Conservation (phyloP, 208 protist species). For the Acanthamoeba quina region DNA sequence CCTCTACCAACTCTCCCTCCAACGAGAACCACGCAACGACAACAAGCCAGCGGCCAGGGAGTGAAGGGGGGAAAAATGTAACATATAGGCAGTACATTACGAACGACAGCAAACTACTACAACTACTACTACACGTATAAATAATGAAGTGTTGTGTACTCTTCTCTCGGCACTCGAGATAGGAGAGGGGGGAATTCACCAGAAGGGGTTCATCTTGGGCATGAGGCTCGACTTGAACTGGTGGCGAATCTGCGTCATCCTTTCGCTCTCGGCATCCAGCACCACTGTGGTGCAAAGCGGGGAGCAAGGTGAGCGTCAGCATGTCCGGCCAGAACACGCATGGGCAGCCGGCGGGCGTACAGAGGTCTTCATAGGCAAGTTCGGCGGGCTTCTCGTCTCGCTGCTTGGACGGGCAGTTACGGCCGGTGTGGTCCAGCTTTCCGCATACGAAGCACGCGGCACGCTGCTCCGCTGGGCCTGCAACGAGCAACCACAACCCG, state of each 20-base stretch:
- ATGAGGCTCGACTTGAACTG: slow-evolving; percentile 15
- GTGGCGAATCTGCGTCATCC: neutral
- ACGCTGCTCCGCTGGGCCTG: slow-evolving; percentile 18
- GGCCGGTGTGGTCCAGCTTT: slow-evolving; percentile 19
- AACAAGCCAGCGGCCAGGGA: too few relatives aligned
- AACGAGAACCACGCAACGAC: neutral
- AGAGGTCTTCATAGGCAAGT: neutral
- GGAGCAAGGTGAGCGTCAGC: neutral
- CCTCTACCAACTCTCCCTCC: slow-evolving; percentile 22
- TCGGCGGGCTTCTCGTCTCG: neutral
- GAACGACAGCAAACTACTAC: too few relatives aligned
- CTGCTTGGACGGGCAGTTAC: neutral
- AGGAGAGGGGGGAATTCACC: neutral
- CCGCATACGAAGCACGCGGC: slow-evolving; percentile 9
- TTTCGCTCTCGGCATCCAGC: slow-evolving; percentile 13
- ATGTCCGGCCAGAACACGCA: neutral
- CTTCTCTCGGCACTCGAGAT: too few relatives aligned
- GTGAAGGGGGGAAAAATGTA: too few relatives aligned
- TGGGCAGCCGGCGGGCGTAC: neutral
- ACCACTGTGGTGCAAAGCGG: neutral
- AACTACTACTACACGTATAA: too few relatives aligned
- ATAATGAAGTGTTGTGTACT: too few relatives aligned
- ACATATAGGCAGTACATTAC: too few relatives aligned
- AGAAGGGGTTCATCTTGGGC: slow-evolving; percentile 50
- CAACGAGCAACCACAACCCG: neutral